A percentile compares a stretch with the other conserved stretches of the same genome.
phyloP scores from a whole-genome alignment of 345 rosid species.

The Dimocarpus longan region DNA sequence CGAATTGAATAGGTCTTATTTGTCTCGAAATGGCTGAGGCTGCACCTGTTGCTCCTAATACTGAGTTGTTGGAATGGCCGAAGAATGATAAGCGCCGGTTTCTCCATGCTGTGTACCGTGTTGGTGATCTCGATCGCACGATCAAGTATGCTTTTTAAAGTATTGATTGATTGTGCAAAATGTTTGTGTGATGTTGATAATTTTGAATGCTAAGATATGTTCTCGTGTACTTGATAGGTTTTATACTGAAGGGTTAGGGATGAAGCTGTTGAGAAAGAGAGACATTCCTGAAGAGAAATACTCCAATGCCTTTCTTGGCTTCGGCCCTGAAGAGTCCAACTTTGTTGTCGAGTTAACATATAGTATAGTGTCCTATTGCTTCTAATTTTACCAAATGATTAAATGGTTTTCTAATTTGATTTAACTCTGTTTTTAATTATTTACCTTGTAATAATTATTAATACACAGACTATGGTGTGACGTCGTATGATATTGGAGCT shows the following conservation, averaged over 20 bases:
- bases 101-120: constrained; percentile 88
- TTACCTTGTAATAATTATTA: constrained; percentile 6
- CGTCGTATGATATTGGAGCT: constrained; percentile 88
- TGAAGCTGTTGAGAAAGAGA: constrained; percentile 88
- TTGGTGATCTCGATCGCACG: constrained; percentile 90
- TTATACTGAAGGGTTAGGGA: constrained; percentile 89
- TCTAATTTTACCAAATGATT: too few species aligned
- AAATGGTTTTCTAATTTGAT: not conserved
- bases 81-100: constrained; percentile 90
- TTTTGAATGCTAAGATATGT: not conserved
- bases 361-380: constrained; percentile 44
- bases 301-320: constrained; percentile 91
- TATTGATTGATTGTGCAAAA: not conserved
- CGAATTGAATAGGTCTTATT: not conserved
- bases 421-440: not conserved
- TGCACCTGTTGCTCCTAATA: constrained; percentile 41
- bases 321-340: constrained; percentile 78
- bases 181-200: not conserved
- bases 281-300: constrained; percentile 91
- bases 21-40: constrained; percentile 54
- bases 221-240: constrained; percentile 46
- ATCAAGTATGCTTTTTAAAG: constrained; percentile 51
- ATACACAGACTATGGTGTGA: constrained; percentile 76
- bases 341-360: constrained; percentile 87
- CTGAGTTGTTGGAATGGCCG: constrained; percentile 81